phyloP scores from a whole-genome alignment of 148 eudicot genomes.

The Talinum fruticosum region DNA sequence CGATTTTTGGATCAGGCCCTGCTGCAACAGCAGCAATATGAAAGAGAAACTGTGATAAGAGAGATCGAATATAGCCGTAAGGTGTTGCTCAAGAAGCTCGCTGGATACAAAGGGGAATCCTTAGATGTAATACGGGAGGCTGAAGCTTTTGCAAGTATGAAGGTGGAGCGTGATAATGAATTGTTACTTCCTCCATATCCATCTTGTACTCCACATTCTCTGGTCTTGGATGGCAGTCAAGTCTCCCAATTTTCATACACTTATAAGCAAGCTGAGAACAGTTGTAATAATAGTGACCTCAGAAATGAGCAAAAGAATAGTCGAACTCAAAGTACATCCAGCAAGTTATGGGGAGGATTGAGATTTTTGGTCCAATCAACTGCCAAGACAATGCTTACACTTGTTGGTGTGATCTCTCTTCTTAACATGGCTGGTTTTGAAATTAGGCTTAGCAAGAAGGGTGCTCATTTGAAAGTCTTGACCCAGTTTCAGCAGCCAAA shows the following conservation, averaged over 20 bases:
- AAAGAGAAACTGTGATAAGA: constrained; percentile 67
- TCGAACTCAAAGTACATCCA: constrained; percentile 22
- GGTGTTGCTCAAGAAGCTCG: constrained; percentile 68
- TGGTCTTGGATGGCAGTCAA: constrained; percentile 34
- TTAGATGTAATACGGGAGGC: constrained; percentile 77
- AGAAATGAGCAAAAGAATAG: constrained; percentile 24
- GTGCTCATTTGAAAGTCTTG: constrained; percentile 34
- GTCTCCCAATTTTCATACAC: constrained; percentile 36
- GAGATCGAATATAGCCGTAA: constrained; percentile 77
- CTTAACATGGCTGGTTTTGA: constrained; percentile 79
- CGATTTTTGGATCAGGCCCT: constrained; percentile 43
- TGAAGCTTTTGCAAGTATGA: constrained; percentile 68
- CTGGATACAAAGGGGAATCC: constrained; percentile 72
- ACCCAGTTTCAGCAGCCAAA: constrained; percentile 31
- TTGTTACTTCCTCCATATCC: constrained; percentile 83
- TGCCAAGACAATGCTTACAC: constrained; percentile 60
- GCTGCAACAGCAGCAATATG: constrained; percentile 85
- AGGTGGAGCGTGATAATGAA: constrained; percentile 67
- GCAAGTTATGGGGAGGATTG: constrained; percentile 44
- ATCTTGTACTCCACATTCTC: constrained; percentile 41
- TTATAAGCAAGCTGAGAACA: constrained; percentile 46
- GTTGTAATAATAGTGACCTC: constrained; percentile 16
- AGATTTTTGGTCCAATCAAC: constrained; percentile 48
- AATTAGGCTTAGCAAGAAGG: constrained; percentile 50
- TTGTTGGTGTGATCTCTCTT: constrained; percentile 67